Conservation (phyloP, 83 land plant genomes). For the Picea engelmannii region DNA sequence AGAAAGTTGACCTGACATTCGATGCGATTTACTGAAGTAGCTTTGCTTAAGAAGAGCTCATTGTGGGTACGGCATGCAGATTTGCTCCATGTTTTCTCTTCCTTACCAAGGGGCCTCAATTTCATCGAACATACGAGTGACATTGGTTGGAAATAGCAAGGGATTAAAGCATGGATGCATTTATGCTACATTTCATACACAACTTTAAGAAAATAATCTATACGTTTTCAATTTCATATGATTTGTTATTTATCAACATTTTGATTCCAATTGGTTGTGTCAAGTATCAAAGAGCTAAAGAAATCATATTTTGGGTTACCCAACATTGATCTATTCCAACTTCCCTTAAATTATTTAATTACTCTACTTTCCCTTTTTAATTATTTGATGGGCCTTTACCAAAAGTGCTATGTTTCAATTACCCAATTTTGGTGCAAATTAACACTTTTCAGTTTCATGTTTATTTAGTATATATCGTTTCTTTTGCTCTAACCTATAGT, state of each 20-base stretch:
- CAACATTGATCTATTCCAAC: slow-evolving; percentile 66
- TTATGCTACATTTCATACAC: no score
- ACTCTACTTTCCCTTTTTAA: no score
- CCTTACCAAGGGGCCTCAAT: slow-evolving; percentile 65
- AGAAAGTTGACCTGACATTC: background rate
- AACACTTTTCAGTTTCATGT: no score
- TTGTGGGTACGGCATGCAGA: slow-evolving; percentile 33
- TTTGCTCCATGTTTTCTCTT: slow-evolving; percentile 64
- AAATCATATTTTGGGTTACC: slow-evolving; percentile 51
- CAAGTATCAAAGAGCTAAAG: slow-evolving; percentile 74
- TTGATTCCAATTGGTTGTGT: no score
- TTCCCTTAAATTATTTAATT: slow-evolving; percentile 59
- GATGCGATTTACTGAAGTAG: background rate
- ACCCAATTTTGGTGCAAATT: no score
- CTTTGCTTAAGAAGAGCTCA: background rate
- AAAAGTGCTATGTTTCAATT: no score
- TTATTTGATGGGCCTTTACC: no score
- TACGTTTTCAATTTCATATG: background rate
- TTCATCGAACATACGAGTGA: slow-evolving; percentile 65
- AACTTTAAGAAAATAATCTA: no score
- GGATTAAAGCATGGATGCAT: background rate
- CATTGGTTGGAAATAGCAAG: slow-evolving; percentile 83
- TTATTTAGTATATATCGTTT: no score
- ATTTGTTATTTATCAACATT: no score
- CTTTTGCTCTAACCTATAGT: no score